These are phyloP conservation scores for Plenodomus lindquistii DNA, from an alignment of 2,329 filamentous ascomycete genomes.

Conservation along the genomic window DNA sequence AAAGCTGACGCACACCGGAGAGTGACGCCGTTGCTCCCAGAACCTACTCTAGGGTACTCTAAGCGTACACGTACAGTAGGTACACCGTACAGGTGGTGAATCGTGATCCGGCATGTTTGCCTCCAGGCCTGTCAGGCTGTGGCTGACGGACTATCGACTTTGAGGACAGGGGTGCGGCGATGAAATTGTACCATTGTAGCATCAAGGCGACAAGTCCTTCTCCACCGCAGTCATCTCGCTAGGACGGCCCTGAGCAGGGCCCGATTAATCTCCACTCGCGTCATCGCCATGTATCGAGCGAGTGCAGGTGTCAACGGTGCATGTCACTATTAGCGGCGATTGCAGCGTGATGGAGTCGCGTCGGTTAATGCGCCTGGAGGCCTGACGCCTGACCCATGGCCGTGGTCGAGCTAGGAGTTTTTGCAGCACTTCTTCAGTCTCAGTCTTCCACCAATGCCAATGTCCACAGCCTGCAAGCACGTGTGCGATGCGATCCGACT, in stretches of 20 bases:
- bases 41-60: too few species aligned
- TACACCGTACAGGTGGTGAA: too few species aligned
- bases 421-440: conserved; percentile 41
- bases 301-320: conserved; percentile 21
- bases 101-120: too few species aligned
- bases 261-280: conserved; percentile 33
- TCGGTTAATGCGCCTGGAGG: conserved; percentile 24
- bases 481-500: conserved; percentile 29
- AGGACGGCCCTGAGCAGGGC: conserved; percentile 24
- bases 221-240: conserved; percentile 47
- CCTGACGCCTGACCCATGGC: conserved; percentile 33
- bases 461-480: conserved; percentile 15
- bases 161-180: conserved; percentile 26
- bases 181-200: conserved; percentile 21
- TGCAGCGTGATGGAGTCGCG: conserved; percentile 16
- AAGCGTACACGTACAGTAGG: too few species aligned
- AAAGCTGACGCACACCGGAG: conserved; percentile 22
- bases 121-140: not conserved
- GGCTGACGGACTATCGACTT: not conserved
- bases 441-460: conserved; percentile 19
- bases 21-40: conserved; percentile 8
- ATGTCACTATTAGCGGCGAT: conserved; percentile 21
- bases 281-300: conserved; percentile 23
- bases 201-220: conserved; percentile 35
- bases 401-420: conserved; percentile 25